Conservation (phyloP, 208 protist genomes). For the Leishmania tarentolae region DNA sequence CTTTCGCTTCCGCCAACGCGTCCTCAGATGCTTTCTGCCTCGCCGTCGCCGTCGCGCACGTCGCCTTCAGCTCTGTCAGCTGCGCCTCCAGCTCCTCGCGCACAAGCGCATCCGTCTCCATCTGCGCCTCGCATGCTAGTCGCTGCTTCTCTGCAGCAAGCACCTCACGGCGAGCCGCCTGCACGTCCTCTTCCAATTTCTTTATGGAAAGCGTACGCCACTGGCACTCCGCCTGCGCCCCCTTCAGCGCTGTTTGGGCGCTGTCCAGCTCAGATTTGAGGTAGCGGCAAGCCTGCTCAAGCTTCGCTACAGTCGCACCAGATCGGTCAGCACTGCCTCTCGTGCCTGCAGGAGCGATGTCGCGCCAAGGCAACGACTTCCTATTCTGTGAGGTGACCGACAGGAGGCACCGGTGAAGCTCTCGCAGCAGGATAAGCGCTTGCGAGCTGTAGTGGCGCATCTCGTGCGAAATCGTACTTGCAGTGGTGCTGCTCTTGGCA, state of each 20-base stretch:
- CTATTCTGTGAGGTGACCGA: background rate
- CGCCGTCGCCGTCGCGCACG: slow-evolving; percentile 7
- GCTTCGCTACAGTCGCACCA: slow-evolving; percentile 1
- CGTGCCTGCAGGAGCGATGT: background rate
- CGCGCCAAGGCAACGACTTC: background rate
- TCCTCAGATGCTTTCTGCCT: slow-evolving; percentile 9
- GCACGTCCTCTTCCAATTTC: slow-evolving; percentile 29
- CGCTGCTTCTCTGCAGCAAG: slow-evolving; percentile 31
- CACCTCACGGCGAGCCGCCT: slow-evolving; percentile 29
- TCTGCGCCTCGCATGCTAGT: slow-evolving; percentile 29
- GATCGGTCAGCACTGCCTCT: background rate
- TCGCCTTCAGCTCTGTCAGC: slow-evolving; percentile 15
- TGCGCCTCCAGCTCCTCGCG: slow-evolving; percentile 29
- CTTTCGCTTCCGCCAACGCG: slow-evolving; percentile 12
- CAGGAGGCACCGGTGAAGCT: background rate
- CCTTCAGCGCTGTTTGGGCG: slow-evolving; percentile 11
- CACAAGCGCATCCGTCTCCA: slow-evolving; percentile 19
- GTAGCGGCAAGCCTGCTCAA: slow-evolving; percentile 51
- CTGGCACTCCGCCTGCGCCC: slow-evolving; percentile 45
- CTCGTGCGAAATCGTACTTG: background rate
- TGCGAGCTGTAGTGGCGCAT: background rate
- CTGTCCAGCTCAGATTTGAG: slow-evolving; percentile 34
- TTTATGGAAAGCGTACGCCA: slow-evolving; percentile 30
- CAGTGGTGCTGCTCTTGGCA: background rate
- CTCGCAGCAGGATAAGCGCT: slow-evolving; percentile 4